Evolutionary conservation across 805 yeast genomes (phyloP), one percentile per base, ranked within the genome.

Genomic region (Candida xyloterini): DNA sequence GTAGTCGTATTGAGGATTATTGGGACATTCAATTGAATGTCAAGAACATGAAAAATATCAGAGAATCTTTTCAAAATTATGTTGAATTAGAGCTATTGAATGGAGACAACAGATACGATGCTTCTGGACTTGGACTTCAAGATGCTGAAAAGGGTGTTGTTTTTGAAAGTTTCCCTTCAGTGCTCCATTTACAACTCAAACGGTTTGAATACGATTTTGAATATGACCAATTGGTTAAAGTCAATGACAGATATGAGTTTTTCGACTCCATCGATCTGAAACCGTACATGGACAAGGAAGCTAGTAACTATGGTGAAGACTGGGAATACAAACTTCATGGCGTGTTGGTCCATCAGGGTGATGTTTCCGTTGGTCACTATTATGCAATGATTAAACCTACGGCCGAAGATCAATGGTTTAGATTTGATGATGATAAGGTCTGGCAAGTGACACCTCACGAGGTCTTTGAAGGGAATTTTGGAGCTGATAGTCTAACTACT

Each of bases 11-110:
- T 3, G 99, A 93, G 62, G 98, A 93, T 57, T 93, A 85, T 57
- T 93, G 99, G 99, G 99, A 93, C 68, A 85, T 93, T 46, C 99
- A 93, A 63, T 69, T 93, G 45, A 93, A 93, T 55, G 99, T 93
- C 16, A 88, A 87, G 57, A 84, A 89, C 25, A 73, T 89, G 70
- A 71, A 69, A 38, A 79, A 81, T 53, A 71, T 93, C 33, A 68
- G 76, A 40, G 81, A 80, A 38, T 81, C 96, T 0, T 93, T 93
- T 62, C 75, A 78, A 35, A 86, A 89, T 59, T 93, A 93, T 59
- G 79, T 90, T 39, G 95, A 88, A 50, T 81, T 82, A 22, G 99
- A 93, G 65, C 71, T 86, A 61, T 71, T 93, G 59, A 84, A 84
- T 42, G 99, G 98, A 23, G 99, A 93, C 56, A 93, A 93, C 60